A percentile compares a stretch with the other conserved stretches of the same genome.
Evolutionary conservation across 2,329 filamentous ascomycete genomes (phyloP).

Genomic region (Diatrype stigma): DNA sequence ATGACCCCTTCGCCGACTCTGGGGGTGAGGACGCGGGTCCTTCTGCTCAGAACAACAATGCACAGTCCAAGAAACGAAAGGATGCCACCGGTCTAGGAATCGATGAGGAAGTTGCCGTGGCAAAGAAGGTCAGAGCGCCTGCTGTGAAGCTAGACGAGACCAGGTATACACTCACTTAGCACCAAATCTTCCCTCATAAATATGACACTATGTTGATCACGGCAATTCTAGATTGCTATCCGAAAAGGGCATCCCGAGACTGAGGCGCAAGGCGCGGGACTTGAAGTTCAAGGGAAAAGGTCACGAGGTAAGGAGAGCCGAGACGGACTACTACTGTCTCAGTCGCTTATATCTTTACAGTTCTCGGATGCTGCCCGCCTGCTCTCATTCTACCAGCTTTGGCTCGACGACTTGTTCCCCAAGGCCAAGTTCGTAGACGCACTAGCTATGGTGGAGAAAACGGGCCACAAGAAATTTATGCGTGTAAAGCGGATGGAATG

Average conservation of each 20-base stretch:
- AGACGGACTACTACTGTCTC: neutral
- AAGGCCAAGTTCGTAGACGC: constrained; percentile 92
- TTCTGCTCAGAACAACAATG: constrained; percentile 20
- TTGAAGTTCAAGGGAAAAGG: constrained; percentile 88
- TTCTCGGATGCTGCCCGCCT: constrained; percentile 81
- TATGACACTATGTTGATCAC: neutral
- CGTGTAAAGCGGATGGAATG: constrained; percentile 72
- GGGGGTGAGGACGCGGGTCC: constrained; percentile 30
- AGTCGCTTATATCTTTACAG: constrained; percentile 35
- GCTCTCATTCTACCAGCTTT: constrained; percentile 88
- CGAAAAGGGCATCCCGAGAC: constrained; percentile 74
- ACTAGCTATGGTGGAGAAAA: constrained; percentile 84
- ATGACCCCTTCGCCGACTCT: constrained; percentile 47
- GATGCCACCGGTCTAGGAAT: constrained; percentile 62
- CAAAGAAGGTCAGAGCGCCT: constrained; percentile 67
- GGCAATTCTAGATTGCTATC: constrained; percentile 64
- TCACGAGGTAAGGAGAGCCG: constrained; percentile 62
- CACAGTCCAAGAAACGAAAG: constrained; percentile 43
- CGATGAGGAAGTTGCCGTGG: constrained; percentile 80
- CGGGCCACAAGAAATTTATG: constrained; percentile 79
- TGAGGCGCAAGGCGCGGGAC: constrained; percentile 66
- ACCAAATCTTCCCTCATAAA: neutral
- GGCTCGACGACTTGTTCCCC: constrained; percentile 94
- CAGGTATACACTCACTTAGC: constrained; percentile 45
- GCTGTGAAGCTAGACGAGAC: constrained; percentile 83